Evolutionary conservation across 768 basidiomycete genomes (phyloP), one percentile per base, ranked within the genome.

Genomic region (Boletales sp.): DNA sequence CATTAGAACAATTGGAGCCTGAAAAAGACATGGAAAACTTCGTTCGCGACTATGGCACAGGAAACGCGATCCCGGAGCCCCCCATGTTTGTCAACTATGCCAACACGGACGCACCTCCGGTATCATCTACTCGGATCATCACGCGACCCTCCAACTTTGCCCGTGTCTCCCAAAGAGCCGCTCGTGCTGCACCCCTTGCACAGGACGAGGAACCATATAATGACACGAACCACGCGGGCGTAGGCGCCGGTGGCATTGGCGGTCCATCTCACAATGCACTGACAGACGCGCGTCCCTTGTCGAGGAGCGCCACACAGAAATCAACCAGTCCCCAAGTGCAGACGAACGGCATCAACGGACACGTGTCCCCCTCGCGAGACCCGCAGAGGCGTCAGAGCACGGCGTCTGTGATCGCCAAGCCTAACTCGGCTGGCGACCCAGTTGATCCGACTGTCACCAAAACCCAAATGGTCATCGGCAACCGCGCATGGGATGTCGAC

Each of bases 21-120:
- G 87, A 87, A 31, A 83, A 79, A 43, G 97, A 98, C 58, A 84
- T 94, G 76, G 85, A 92, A 54, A 81, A 80, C 62, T 97, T 98
- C 58, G 92, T 97, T 11, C 80, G 81, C 31, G 82, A 87, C 53
- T 92, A 91, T 61, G 91, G 91, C 4, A 97, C 94, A 3, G 95
- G 94, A 34, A 82, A 79, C 53, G 74, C 81, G 51, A 94, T 98
- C 42, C 91, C 93, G 1, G 92, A 97, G 55, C 81, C 92, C 8
- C 93, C 92, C 15, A 66, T 78, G 15, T 97, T 93, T 68, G 82
- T 94, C 66, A 88, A 93, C 71, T 91, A 90, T 65, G 78, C 81
- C 35, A 78, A 76, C 38, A 78, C 82, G 21, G 82, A 84, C 49
- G 79, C 85, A 9, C 77, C 83, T 21, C 81, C 84, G 8, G 78